Evolutionary conservation across 768 basidiomycete species (phyloP).

Genomic region (Hygrocybe coccinea): DNA sequence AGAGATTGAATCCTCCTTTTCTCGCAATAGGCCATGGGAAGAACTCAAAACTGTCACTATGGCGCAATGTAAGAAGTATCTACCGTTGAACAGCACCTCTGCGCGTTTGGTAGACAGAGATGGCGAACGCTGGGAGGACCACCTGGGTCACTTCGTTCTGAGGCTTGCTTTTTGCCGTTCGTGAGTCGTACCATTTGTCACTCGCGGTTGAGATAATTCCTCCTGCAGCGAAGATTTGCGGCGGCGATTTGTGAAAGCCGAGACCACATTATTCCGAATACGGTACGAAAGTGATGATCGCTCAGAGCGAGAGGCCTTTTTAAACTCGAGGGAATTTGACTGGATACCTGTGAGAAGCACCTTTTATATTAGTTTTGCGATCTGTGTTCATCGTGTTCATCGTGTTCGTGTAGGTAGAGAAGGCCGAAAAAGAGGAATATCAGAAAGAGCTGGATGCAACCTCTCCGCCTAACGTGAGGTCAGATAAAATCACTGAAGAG

Average conservation of each 20-base stretch:
- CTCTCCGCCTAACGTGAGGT: constrained; percentile 37
- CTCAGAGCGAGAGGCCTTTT: constrained; percentile 60
- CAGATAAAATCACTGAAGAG: constrained; percentile 41
- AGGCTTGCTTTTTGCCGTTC: constrained; percentile 93
- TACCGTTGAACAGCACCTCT: constrained; percentile 62
- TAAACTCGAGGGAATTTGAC: constrained; percentile 58
- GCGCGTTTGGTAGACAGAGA: constrained; percentile 46
- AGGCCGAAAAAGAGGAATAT: constrained; percentile 50
- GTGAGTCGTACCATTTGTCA: constrained; percentile 47
- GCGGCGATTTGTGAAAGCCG: constrained; percentile 83
- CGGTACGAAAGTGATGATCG: constrained; percentile 65
- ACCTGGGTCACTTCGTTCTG: constrained; percentile 89
- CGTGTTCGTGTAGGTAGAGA: constrained; percentile 44
- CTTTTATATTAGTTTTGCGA: neutral
- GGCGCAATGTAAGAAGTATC: constrained; percentile 65
- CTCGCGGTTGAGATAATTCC: constrained; percentile 3
- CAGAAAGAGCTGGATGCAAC: constrained; percentile 45
- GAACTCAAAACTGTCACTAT: constrained; percentile 65
- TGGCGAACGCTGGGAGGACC: constrained; percentile 72
- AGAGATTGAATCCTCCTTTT: constrained; percentile 86
- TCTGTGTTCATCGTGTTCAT: neutral
- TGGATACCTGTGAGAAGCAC: constrained; percentile 51
- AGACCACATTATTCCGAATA: constrained; percentile 75
- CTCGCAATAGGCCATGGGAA: constrained; percentile 75
- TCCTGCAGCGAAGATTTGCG: constrained; percentile 77